Evolutionary conservation across 1,284 basidiomycete genomes (phyloP), one percentile per base, ranked within the genome.

Genomic region (Bjerkandera adusta): DNA sequence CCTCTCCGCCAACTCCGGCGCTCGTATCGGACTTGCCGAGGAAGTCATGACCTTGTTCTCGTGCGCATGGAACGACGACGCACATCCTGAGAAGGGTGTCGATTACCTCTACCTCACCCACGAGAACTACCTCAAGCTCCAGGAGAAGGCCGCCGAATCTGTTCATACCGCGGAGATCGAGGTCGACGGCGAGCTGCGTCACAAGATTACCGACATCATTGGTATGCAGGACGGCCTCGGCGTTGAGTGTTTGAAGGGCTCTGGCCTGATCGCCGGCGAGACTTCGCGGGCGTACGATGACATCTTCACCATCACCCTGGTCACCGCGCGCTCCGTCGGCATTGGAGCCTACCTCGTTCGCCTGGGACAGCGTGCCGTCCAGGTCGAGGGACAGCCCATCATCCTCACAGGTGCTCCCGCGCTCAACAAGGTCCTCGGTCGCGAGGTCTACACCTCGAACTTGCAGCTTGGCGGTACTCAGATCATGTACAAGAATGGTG

Each of bases 401-500:
- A 99, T 99, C 68, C 83, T 99, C 51, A 99, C 97, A 11, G 97
- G 97, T 62, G 96, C 95, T 35, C 83, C 85, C 26, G 97, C 97
- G 4, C 83, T 99, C 60, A 99, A 99, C 81, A 99, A 99, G 75
- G 95, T 99, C 3, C 85, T 99, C 42, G 97, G 97, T 54, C 91
- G 97, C 47, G 97, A 99, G 68, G 97, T 99, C 33, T 99, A 99
- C 70, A 98, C 97, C 10, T 97, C 93, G 49, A 99, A 99, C 71
- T 70, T 99, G 60, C 97, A 99, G 71, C 90, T 99, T 52, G 97
- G 97, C 62, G 97, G 97, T 50, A 98, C 97, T 29, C 92, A 95
- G 62, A 99, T 98, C 75, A 97, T 98, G 94, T 90, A 94, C 82
- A 96, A 96, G 81, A 98, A 98, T 65, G 97, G 97, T 72, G 92